Evolutionary conservation across 441 rosid genomes (phyloP), one percentile per base, ranked within the genome.

Genomic region (Croton setiger): DNA sequence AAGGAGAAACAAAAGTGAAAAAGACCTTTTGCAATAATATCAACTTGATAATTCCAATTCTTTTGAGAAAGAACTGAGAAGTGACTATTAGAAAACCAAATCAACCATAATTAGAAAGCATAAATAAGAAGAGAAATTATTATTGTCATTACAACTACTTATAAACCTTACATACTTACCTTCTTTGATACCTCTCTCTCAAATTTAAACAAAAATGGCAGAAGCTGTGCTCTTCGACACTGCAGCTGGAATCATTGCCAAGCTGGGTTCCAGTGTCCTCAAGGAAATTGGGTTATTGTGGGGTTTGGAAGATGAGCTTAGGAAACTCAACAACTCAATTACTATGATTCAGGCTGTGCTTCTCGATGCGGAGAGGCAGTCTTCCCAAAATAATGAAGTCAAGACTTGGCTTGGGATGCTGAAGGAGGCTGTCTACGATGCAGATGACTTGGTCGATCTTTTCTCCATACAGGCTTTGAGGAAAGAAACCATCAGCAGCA

Each of bases 371-470:
- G 74, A 61, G 55, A 54, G 57, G 35, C 72, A 63, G 3, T 27
- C 31, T 2, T 27, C 31, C 31, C 36, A 31, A 10, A 52, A 17
- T 9, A 67, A 63, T 55, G 60, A 60, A 27, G 76, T 66, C 0
- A 69, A 11, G 57, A 60, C 39, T 17, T 74, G 74, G 79, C 64
- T 74, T 0, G 21, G 33, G 2, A 57, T 67, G 65, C 79, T 83
- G 9, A 76, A 76, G 64, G 81, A 72, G 59, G 78, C 55, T 3
- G 41, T 80, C 44, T 74, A 64, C 51, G 79, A 78, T 60, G 76
- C 78, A 0, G 78, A 83, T 52, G 82, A 83, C 57, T 31, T 78
- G 70, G 45, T 74, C 3, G 86, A 78, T 61, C 67, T 27, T 27
- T 27, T 27, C 31, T 27, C 31, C 31, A 27, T 2, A 27, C 31